These are phyloP conservation scores for Penicillium janthinellum DNA, from an alignment of 2,329 filamentous ascomycete species.

Conservation along the genomic window DNA sequence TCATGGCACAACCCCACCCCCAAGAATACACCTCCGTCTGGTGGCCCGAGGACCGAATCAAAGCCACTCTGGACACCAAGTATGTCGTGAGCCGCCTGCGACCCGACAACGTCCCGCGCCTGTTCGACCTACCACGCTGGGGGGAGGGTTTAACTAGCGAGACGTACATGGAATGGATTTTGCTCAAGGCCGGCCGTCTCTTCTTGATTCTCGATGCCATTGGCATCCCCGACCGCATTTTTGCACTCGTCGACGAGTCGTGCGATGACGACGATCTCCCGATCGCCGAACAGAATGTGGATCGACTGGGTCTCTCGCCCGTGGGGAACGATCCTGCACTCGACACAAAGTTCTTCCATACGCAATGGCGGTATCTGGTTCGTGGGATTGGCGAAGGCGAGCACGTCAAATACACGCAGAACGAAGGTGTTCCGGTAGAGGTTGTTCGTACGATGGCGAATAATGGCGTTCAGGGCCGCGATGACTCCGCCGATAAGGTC, in stretches of 20 bases:
- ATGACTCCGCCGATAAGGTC: conserved; percentile 42
- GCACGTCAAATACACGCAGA: conserved; percentile 60
- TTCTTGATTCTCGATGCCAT: conserved; percentile 63
- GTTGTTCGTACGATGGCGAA: conserved; percentile 47
- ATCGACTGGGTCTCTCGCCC: conserved; percentile 55
- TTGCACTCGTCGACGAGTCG: conserved; percentile 61
- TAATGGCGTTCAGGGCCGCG: conserved; percentile 36
- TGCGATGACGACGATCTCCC: conserved; percentile 65
- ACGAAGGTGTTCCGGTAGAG: conserved; percentile 63
- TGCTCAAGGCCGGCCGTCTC: conserved; percentile 58
- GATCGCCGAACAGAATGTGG: conserved; percentile 57
- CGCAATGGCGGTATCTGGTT: conserved; percentile 61
- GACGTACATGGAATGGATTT: conserved; percentile 65
- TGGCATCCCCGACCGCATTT: conserved; percentile 65
- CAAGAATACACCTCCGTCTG: conserved; percentile 37
- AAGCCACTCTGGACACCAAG: conserved; percentile 45
- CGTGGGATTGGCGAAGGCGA: conserved; percentile 57
- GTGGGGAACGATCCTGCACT: conserved; percentile 48
- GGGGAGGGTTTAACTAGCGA: conserved; percentile 51
- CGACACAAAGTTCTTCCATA: conserved; percentile 60
- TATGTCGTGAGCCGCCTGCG: conserved; percentile 42
- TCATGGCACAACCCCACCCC: conserved; percentile 20
- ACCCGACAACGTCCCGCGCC: conserved; percentile 39
- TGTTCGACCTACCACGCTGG: conserved; percentile 44
- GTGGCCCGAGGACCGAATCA: conserved; percentile 51